These are phyloP conservation scores for Salinomyces thailandicus DNA, from an alignment of 2,329 filamentous ascomycete species.

Conservation along the genomic window DNA sequence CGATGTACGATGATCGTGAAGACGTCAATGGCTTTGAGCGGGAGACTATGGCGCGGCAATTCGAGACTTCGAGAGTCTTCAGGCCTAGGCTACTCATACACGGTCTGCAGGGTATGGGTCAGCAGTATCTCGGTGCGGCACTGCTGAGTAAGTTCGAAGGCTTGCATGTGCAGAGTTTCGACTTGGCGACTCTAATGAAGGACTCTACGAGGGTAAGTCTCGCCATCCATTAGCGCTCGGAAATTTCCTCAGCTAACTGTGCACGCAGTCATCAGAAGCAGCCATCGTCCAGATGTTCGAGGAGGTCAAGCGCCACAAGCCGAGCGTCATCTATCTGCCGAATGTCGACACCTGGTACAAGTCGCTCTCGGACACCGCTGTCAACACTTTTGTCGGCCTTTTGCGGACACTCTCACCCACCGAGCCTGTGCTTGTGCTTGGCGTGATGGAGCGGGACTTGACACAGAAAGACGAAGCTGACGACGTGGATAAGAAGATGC, in stretches of 20 bases:
- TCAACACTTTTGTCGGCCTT: conserved; percentile 75
- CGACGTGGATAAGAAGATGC: conserved; percentile 38
- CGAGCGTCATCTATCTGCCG: conserved; percentile 89
- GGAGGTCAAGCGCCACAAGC: conserved; percentile 88
- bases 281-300: conserved; percentile 83
- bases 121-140: conserved; percentile 76
- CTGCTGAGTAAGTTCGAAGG: conserved; percentile 86
- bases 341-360: conserved; percentile 81
- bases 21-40: conserved; percentile 74
- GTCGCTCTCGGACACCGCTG: conserved; percentile 51
- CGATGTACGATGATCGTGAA: conserved; percentile 81
- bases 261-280: conserved; percentile 57
- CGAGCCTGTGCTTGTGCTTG: conserved; percentile 78
- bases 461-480: conserved; percentile 42
- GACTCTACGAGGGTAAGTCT: conserved; percentile 57
- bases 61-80: conserved; percentile 80
- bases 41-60: conserved; percentile 60
- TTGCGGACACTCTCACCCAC: conserved; percentile 75
- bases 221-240: not conserved
- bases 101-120: conserved; percentile 83
- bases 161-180: conserved; percentile 88
- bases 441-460: conserved; percentile 57
- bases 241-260: not conserved
- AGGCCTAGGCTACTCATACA: conserved; percentile 75
- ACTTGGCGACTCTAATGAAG: conserved; percentile 74